phyloP scores from a whole-genome alignment of 129 eudicot genomes.

The Gnaphalium uliginosum region DNA sequence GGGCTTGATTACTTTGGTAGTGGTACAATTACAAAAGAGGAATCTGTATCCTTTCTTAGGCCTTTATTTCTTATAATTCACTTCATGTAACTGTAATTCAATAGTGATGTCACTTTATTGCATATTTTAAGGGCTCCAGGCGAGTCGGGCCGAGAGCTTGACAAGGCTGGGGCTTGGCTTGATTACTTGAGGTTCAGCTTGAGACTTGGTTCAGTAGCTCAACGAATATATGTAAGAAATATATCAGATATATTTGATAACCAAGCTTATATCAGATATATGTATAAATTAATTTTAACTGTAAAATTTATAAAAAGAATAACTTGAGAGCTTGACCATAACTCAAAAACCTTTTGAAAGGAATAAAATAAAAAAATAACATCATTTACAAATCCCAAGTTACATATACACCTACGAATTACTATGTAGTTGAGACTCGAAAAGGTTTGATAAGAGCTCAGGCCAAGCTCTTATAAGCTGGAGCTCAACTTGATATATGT shows the following conservation, averaged over 20 bases:
- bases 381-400: background rate
- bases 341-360: background rate
- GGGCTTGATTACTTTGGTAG: slow-evolving; percentile 90
- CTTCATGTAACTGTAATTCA: slow-evolving; percentile 13
- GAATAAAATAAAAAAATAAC: too few species aligned
- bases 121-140: background rate
- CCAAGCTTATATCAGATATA: too few species aligned
- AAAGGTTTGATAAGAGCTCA: too few species aligned
- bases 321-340: background rate
- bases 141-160: background rate
- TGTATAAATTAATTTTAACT: too few species aligned
- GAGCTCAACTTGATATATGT: too few species aligned
- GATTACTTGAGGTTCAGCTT: background rate
- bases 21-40: slow-evolving; percentile 73
- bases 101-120: slow-evolving; percentile 1
- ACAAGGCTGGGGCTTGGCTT: background rate
- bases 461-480: too few species aligned
- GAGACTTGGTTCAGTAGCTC: background rate
- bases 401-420: background rate
- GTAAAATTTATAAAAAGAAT: too few species aligned
- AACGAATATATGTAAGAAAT: too few species aligned
- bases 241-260: too few species aligned
- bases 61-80: background rate
- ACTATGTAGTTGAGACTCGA: too few species aligned
- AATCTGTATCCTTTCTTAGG: slow-evolving; percentile 62